Evolutionary conservation across 75 land plant genomes (phyloP).

Genomic region (Adiantum capillusveneris): DNA sequence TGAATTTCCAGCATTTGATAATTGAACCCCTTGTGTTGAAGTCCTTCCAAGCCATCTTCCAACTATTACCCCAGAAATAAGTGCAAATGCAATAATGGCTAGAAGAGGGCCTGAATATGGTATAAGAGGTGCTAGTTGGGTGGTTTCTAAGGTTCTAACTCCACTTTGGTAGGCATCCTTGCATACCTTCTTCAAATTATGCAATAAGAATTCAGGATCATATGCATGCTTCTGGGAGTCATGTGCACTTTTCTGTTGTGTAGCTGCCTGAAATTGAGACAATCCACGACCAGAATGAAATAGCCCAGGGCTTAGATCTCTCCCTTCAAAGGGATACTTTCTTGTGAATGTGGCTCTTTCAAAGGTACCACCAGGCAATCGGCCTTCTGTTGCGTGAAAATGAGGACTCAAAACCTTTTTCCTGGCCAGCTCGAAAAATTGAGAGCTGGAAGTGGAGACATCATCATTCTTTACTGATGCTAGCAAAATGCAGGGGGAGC

Average conservation of each 20-base stretch:
- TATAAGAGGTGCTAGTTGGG: slow-evolving; percentile 30
- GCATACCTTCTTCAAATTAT: not conserved
- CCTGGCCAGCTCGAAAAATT: too few relatives aligned
- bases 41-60: slow-evolving; percentile 53
- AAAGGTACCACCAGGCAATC: too few relatives aligned
- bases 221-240: not conserved
- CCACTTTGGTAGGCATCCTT: not conserved
- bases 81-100: slow-evolving; percentile 59
- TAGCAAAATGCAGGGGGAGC: too few relatives aligned
- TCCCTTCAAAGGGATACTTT: too few relatives aligned
- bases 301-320: too few relatives aligned
- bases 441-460: too few relatives aligned
- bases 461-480: too few relatives aligned
- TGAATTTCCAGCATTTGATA: slow-evolving; percentile 1
- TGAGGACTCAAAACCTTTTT: too few relatives aligned
- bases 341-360: too few relatives aligned
- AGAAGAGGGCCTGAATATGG: slow-evolving; percentile 33
- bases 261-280: too few relatives aligned
- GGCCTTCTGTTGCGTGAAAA: too few relatives aligned
- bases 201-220: not conserved
- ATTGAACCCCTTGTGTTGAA: slow-evolving; percentile 18
- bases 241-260: not conserved
- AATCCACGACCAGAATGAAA: too few relatives aligned
- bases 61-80: slow-evolving; percentile 61
- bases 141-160: not conserved